These are phyloP conservation scores for Diutina sp. DNA, from an alignment of 1,139 yeast species.

Conservation along the genomic window DNA sequence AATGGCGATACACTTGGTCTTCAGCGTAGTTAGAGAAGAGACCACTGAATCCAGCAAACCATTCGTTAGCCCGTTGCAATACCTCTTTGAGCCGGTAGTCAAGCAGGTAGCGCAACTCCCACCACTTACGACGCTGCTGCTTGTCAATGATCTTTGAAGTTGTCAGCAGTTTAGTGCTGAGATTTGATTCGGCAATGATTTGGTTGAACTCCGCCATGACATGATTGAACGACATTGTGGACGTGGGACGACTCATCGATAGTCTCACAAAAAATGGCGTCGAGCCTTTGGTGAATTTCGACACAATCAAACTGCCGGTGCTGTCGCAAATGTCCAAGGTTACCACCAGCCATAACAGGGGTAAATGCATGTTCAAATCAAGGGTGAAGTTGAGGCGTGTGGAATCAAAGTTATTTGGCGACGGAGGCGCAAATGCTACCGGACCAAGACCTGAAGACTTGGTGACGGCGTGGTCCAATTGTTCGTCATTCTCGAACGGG, in stretches of 20 bases:
- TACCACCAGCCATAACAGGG: not conserved
- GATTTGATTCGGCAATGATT: slow-evolving; percentile 42
- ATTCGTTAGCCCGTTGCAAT: slow-evolving; percentile 49
- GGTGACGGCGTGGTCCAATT: not conserved
- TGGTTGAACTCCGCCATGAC: slow-evolving; percentile 30
- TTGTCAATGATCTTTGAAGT: slow-evolving; percentile 40
- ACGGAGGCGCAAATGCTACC: not conserved
- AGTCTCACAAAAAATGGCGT: not conserved
- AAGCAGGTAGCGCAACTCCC: slow-evolving; percentile 53
- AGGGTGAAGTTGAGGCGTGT: not conserved
- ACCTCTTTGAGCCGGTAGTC: slow-evolving; percentile 44
- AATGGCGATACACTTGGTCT: slow-evolving; percentile 19
- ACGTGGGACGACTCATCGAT: not conserved
- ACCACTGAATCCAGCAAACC: slow-evolving; percentile 78
- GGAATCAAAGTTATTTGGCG: not conserved
- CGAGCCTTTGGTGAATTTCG: not conserved
- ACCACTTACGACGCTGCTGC: slow-evolving; percentile 64
- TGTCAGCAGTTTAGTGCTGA: slow-evolving; percentile 40
- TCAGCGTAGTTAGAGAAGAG: slow-evolving; percentile 28
- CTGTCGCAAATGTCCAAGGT: not conserved
- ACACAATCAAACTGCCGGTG: not conserved
- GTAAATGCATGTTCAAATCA: slow-evolving; percentile 1
- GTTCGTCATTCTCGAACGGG: not conserved
- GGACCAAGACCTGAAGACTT: not conserved
- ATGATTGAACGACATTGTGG: slow-evolving; percentile 23